Conservation (phyloP, 1,139 yeast genomes). For the Suhomyces anneliseae region DNA sequence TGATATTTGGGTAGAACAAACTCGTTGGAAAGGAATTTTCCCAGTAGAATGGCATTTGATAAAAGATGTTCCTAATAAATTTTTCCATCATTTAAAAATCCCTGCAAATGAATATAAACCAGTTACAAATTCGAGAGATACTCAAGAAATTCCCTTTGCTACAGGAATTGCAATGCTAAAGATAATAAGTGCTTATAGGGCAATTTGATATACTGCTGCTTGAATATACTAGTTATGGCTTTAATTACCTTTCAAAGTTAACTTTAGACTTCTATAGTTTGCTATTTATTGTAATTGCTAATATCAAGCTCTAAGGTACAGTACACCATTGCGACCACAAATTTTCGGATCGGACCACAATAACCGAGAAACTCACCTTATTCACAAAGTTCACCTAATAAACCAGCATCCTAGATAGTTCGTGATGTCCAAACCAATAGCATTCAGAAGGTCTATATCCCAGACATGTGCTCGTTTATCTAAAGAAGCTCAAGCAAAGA, state of each 20-base stretch:
- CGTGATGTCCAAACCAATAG: neutral
- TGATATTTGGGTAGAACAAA: constrained; percentile 49
- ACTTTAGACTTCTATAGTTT: too few relatives aligned
- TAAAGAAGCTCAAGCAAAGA: constrained; percentile 17
- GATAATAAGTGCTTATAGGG: constrained; percentile 28
- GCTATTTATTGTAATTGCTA: too few relatives aligned
- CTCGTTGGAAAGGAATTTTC: constrained; percentile 54
- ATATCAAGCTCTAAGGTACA: too few relatives aligned
- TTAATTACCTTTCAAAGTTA: too few relatives aligned
- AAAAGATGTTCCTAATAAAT: constrained; percentile 51
- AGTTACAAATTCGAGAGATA: constrained; percentile 60
- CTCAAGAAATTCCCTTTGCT: constrained; percentile 50
- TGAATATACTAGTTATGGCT: too few relatives aligned
- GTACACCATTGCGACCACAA: neutral
- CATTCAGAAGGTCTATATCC: neutral
- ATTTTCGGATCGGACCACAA: neutral
- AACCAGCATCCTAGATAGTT: too few relatives aligned
- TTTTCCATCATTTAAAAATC: constrained; percentile 44
- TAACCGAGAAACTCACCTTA: neutral
- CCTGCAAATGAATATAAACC: constrained; percentile 51
- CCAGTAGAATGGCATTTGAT: constrained; percentile 53
- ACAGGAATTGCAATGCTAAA: constrained; percentile 51
- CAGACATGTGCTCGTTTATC: constrained; percentile 1
- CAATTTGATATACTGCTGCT: neutral
- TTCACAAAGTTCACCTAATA: neutral